Base-by-base conservation (phyloP, 2,329 filamentous ascomycete species). In the Gaeumannomyces sp. region DNA sequence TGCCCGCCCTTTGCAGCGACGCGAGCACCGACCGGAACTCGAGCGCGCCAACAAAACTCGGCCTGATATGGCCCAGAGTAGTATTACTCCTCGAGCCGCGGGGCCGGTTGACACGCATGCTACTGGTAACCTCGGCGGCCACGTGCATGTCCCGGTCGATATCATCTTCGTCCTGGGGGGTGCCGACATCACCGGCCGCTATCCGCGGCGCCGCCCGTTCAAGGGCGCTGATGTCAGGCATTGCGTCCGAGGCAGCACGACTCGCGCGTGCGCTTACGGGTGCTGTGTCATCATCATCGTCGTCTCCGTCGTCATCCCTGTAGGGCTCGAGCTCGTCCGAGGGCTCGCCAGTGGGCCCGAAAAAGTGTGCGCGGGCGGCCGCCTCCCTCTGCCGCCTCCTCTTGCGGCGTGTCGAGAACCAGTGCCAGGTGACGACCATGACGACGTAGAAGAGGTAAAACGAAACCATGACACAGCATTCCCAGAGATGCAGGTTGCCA, bases 11-110 rank as follows among this genome's bases (percentile, higher is more conserved):
- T 71, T 96, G 89, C 65, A 99, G 78, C 3, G 93, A 93, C n/a
- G 91, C 89, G 60, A 99, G 80, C 3, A 97, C 89, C 2, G 94
- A 94, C 70, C 93, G 86, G 71, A 99, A 99, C 76, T 99, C 95
- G 65, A 99, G 81, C 11, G 92, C 95, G 59, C 95, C 95, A 4
- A 99, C 89, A 60, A 99, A 80, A 79, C 95, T 98, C 1, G 95
- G 94, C 59, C 95, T 85, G 67, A 99, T 97, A 0, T 93, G 90
- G 8, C 89, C 94, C 67, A 93, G 84, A 2, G 92, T 83, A 0
- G 90, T 92, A 68, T 89, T 89, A 28, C 60, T 62, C 68, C 87
- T 84, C 59, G 83, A 83, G 60, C 86, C 82, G 38, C 80, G 79
- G 1, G 91, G 86, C 28, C 92, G 86, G 69, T 87, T 88, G 33